Base-by-base conservation (phyloP, 768 basidiomycete species). In the Strobilomyces echinocephalus region DNA sequence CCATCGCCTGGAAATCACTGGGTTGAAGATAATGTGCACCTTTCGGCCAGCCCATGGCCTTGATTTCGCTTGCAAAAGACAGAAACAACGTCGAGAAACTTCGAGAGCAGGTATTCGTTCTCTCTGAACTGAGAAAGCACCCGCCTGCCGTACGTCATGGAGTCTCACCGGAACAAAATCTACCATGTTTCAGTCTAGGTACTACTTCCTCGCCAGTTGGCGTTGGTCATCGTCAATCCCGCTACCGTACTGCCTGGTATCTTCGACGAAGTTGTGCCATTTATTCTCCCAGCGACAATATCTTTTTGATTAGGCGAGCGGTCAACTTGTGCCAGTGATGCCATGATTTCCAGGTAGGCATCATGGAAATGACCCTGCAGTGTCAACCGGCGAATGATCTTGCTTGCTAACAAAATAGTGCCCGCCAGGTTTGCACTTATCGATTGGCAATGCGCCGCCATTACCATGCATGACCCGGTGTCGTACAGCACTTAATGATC, bases 161-260 rank as follows among this genome's bases (percentile, higher is more conserved):
- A 24, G 24, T 7, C 34, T 28, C 15, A 3, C 10, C 36, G 4
- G 8, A 6, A 15, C 16, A 16, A 26, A 26, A 1, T 5, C 31
- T 14, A n/a, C 24, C 24, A 24, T 21, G 33, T 42, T 33, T 36
- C 4, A 21, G 6, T 41, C 18, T n/a, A n/a, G n/a, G n/a, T 26
- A 10, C 18, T 15, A 5, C 12, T 7, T 33, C 8, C 30, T 31
- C 47, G 53, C 8, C 36, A 9, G 1, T 20, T 31, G 21, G 28
- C 49, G 8, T 36, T 44, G 12, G 56, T 49, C 1, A 51, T 59
- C 38, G 45, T 59, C 46, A 48, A 59, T 34, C 35, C 59, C n/a
- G 52, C 31, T 8, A 45, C 46, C 4, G 24, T 24, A 24, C 24
- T 24, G 24, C 4, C 24, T 24, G 24, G 24, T 4, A 24, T 4